Base-by-base conservation (phyloP, 495 filamentous ascomycete species). In the Apodospora peruviana region DNA sequence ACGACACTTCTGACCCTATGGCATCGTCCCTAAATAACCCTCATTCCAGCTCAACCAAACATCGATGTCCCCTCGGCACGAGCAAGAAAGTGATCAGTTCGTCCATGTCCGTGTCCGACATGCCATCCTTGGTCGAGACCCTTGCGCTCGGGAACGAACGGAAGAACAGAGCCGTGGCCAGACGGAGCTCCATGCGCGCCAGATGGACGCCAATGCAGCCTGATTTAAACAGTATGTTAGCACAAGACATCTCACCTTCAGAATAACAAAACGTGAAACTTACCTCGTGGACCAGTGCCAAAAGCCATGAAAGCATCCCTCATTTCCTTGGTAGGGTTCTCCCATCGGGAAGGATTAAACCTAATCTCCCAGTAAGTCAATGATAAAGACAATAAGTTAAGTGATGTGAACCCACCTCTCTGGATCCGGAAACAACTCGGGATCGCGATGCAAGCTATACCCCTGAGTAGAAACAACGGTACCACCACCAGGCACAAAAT, bases 231-330 rank as follows among this genome's bases (percentile, higher is more conserved):
- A n/a, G n/a, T n/a, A n/a, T n/a, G 32, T 18, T 16, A n/a, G 22
- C n/a, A 10, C 3, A 11, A 29, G 12, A 40, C 64, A n/a, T n/a
- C n/a, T n/a, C n/a, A n/a, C n/a, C n/a, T n/a, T n/a, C n/a, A n/a
- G n/a, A n/a, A n/a, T n/a, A n/a, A n/a, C n/a, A 18, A 25, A 5
- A 18, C n/a, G n/a, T n/a, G n/a, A 10, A 42, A 56, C 59, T 40
- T 19, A 66, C 61, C 48, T 53, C 62, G 38, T 5, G 57, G 47
- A 7, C 78, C 79, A 16, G 64, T 75, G 0, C 80, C 77, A 55
- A 78, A 83, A 0, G 77, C 66, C 45, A 79, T 55, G 14, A 74
- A 78, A 4, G 68, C 64, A 29, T 79, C 68, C 46, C 76, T 80
- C 74, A 80, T 79, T 9, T 57, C 70, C 37, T 68, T 70, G 0